These are phyloP conservation scores for Geranomyces michiganensis DNA, from an alignment of 192 early-diverging fungal species.

Conservation along the genomic window DNA sequence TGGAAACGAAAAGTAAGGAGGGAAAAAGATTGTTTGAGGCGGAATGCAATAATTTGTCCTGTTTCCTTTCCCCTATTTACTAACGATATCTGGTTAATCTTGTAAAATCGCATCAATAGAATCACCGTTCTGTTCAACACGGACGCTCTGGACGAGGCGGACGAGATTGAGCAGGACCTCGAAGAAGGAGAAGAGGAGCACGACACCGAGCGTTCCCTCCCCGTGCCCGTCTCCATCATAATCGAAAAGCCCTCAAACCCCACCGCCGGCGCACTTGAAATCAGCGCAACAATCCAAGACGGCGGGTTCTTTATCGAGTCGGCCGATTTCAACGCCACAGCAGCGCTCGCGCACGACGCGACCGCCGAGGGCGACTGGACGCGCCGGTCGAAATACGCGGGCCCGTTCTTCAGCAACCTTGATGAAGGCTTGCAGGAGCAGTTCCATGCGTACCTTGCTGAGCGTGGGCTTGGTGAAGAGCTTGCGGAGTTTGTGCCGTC, in stretches of 20 bases:
- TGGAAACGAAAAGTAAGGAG: constrained; percentile 82
- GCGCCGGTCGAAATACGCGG: constrained; percentile 82
- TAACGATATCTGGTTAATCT: background rate
- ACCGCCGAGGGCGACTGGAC: constrained; percentile 87
- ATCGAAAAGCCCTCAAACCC: constrained; percentile 64
- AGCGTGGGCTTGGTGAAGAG: constrained; percentile 84
- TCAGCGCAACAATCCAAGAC: constrained; percentile 82
- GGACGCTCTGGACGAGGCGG: constrained; percentile 77
- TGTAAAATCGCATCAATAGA: too few relatives aligned
- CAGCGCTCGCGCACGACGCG: constrained; percentile 61
- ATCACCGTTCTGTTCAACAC: constrained; percentile 88
- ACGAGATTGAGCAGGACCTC: constrained; percentile 63
- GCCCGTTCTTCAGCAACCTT: constrained; percentile 89
- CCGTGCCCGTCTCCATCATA: constrained; percentile 78
- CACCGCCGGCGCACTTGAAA: constrained; percentile 70
- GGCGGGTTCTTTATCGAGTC: constrained; percentile 83
- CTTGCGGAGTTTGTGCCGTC: constrained; percentile 83
- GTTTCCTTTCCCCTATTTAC: background rate
- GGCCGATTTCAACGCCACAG: constrained; percentile 70
- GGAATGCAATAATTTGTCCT: background rate
- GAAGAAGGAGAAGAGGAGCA: constrained; percentile 61
- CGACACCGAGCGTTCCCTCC: constrained; percentile 57
- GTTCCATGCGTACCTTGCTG: constrained; percentile 70
- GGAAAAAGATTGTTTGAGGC: background rate
- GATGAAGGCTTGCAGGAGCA: constrained; percentile 71